A percentile compares a stretch with the other conserved stretches of the same genome.
phyloP scores from a whole-genome alignment of 2,329 filamentous ascomycete species.

The Alternaria triticimaculans region DNA sequence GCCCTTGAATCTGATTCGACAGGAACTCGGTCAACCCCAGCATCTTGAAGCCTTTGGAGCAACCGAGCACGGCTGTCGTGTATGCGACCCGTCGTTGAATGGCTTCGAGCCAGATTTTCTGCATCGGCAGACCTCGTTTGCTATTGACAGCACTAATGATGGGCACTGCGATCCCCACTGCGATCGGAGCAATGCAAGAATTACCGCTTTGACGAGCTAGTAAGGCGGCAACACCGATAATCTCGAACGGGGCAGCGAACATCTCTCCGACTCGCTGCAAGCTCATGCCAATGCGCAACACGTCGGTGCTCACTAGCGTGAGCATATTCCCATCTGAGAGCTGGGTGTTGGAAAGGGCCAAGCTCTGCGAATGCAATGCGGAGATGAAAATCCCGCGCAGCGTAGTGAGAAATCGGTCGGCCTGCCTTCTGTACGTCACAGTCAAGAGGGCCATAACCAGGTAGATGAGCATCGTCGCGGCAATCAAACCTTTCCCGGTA shows the following conservation, averaged over 20 bases:
- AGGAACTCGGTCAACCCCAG: neutral
- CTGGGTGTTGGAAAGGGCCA: neutral
- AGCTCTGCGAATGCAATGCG: neutral
- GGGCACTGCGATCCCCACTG: neutral
- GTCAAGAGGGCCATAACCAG: neutral
- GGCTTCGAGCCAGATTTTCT: neutral
- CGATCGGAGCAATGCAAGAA: neutral
- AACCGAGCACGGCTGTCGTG: neutral
- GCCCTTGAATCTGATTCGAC: neutral
- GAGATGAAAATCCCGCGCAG: neutral
- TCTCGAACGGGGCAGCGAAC: neutral
- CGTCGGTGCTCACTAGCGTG: neutral
- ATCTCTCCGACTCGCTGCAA: neutral
- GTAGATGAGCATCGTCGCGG: neutral
- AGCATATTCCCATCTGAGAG: neutral
- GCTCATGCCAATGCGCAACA: neutral
- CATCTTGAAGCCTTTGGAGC: neutral
- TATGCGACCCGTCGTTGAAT: neutral
- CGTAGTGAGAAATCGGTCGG: neutral
- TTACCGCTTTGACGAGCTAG: neutral
- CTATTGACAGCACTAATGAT: neutral
- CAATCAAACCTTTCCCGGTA: neutral
- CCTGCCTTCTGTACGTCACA: neutral
- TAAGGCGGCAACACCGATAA: neutral
- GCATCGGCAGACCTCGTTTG: neutral